Base-by-base conservation (phyloP, 192 early-diverging fungal species). In the Coemansia sp. region DNA sequence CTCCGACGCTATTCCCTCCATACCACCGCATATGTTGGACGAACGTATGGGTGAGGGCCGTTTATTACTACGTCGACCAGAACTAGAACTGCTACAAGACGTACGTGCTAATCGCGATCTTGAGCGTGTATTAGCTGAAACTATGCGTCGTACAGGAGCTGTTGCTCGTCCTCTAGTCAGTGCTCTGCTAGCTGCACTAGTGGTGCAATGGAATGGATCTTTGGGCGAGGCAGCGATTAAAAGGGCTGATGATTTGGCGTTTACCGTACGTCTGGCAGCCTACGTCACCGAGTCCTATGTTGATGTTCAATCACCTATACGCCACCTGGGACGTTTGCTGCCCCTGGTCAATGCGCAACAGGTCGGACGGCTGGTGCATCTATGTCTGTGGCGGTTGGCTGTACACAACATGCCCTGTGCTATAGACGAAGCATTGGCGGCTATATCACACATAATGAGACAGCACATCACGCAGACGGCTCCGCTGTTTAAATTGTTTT, bases 51-150 rank as follows among this genome's bases (percentile, higher is more conserved):
- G 36, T 6, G 11, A 32, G 5, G 50, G 54, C 4, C 43, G 46
- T 10, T 43, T 66, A 22, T 60, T 60, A 43, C 26, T 74, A 27
- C 59, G 51, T 19, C 32, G 60, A 6, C 26, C 48, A 4, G 64
- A 74, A 34, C 58, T 74, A 55, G 71, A 74, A 60, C 60, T 74
- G 38, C 17, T 74, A 29, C 47, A 52, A 19, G 71, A 67, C n/a
- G 27, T 61, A 20, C 60, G 71, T 5, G 29, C 27, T 6, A 74
- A 74, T 33, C 3, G 19, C 5, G 64, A 67, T 9, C 43, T 74
- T 14, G 55, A 74, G 24, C 29, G 23, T 6, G 19, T 67, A 3
- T 4, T 74, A 7, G 18, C 60, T 23, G 46, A 46, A 9, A 42
- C 60, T 36, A 19, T 64, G 1, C 49, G 44, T 20, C 33, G 33